Conservation (phyloP, 2,329 filamentous ascomycete species). For the Ascochyta clinopodiicola region DNA sequence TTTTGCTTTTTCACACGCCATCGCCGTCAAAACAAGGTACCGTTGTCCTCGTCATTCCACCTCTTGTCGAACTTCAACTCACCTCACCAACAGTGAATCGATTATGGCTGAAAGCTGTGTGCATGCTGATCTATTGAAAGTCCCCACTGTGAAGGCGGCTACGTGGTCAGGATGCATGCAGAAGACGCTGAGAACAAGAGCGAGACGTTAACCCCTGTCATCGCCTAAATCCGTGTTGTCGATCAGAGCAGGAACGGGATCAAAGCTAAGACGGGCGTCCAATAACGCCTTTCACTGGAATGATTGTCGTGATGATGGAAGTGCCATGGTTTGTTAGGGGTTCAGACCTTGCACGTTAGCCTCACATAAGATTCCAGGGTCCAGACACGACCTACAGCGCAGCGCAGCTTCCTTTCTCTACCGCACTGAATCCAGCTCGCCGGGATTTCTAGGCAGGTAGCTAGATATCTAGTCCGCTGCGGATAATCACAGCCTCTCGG, state of each 20-base stretch:
- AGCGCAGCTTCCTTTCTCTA: background rate
- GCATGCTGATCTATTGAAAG: slow-evolving; percentile 5
- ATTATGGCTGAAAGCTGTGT: background rate
- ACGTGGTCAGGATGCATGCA: background rate
- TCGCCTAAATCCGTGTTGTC: background rate
- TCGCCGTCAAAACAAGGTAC: background rate
- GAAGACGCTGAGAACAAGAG: slow-evolving; percentile 2
- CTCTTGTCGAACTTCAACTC: background rate
- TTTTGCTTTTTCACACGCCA: slow-evolving; percentile 8
- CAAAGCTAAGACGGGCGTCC: background rate
- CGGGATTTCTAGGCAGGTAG: background rate
- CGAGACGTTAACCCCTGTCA: slow-evolving; percentile 1
- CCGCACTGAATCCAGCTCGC: background rate
- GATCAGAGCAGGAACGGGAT: slow-evolving; percentile 5
- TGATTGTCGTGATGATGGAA: slow-evolving; percentile 1
- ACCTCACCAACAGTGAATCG: background rate
- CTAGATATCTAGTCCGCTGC: slow-evolving; percentile 1
- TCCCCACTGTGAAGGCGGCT: background rate
- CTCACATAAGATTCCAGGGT: slow-evolving; percentile 2
- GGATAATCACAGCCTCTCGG: background rate
- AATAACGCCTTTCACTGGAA: background rate
- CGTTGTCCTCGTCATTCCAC: slow-evolving; percentile 2
- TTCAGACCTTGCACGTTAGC: background rate
- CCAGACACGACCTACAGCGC: background rate
- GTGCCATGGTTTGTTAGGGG: slow-evolving; percentile 1